Base-by-base conservation (phyloP, 1,284 basidiomycete genomes). In the Coriolopsis trogii region DNA sequence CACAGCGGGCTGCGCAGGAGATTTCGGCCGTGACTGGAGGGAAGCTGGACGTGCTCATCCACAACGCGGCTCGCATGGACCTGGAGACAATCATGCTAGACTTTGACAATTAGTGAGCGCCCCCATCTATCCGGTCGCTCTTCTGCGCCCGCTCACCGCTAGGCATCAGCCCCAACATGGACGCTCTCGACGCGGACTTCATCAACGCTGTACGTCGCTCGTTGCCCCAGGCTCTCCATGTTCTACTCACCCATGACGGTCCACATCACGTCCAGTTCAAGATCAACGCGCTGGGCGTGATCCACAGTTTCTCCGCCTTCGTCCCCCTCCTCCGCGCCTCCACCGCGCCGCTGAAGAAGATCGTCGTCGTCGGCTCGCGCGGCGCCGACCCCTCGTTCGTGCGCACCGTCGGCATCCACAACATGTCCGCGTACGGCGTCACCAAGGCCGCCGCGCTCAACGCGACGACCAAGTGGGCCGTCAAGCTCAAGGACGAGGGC, bases 371-470 rank as follows among this genome's bases (percentile, higher is more conserved):
- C 49, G 61, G 60, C 51, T 67, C 62, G 6, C 69, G 62, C 2
- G 49, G 66, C 7, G 75, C 55, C 6, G 68, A 73, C 49, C 34
- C 61, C 6, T 66, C 71, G 10, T 43, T 67, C 21, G 66, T 61
- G 7, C 34, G 63, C 10, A 24, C 34, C 4, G 29, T 43, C 16
- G 61, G 55, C 31, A 34, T 59, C 8, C 23, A 41, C 1, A 42
- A 39, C 39, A 28, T 45, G 18, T 48, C 54, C 3, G 63, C 72
- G 12, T 77, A 76, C 59, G 49, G 60, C 6, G 63, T 70, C 16
- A 66, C 68, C 26, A 76, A 75, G 55, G 69, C 71, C 4, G 74
- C 70, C 1, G 43, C 70, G n/a, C 70, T 74, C 49, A 68, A 76
- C 64, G 69, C 64, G 26, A 63, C 67, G 13, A 68, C 66, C 12